These are phyloP conservation scores for Trametes sanguinea DNA, from an alignment of 768 basidiomycete species.

Conservation along the genomic window DNA sequence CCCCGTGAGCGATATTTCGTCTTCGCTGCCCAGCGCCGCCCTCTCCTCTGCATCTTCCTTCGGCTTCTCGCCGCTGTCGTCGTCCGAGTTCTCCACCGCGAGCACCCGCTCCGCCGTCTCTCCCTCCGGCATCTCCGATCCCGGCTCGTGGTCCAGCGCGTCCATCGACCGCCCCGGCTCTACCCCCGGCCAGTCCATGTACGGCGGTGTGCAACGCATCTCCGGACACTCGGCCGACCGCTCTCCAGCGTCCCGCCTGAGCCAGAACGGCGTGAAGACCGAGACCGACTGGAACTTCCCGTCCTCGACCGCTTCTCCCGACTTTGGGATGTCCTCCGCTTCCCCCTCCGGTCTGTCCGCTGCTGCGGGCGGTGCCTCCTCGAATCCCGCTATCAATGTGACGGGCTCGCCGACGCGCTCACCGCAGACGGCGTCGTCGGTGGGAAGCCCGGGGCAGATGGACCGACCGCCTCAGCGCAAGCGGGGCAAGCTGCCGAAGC, in stretches of 20 bases:
- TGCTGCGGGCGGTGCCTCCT: slow-evolving; percentile 14
- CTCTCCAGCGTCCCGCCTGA: slow-evolving; percentile 29
- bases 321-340: slow-evolving; percentile 43
- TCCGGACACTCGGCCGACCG: slow-evolving; percentile 65
- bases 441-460: slow-evolving; percentile 55
- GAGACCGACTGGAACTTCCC: slow-evolving; percentile 74
- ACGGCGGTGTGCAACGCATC: slow-evolving; percentile 67
- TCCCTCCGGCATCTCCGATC: slow-evolving; percentile 36
- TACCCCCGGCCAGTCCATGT: slow-evolving; percentile 65
- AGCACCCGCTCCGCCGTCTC: slow-evolving; percentile 37
- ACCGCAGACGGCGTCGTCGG: slow-evolving; percentile 41
- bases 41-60: slow-evolving; percentile 52
- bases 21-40: slow-evolving; percentile 53
- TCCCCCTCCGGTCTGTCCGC: slow-evolving; percentile 33
- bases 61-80: slow-evolving; percentile 41
- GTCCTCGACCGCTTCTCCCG: slow-evolving; percentile 44
- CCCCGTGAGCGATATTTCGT: slow-evolving; percentile 46
- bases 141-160: slow-evolving; percentile 23
- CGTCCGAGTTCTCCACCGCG: slow-evolving; percentile 11
- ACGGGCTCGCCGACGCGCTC: slow-evolving; percentile 53
- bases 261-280: slow-evolving; percentile 35
- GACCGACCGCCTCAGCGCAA: slow-evolving; percentile 75
- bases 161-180: slow-evolving; percentile 70
- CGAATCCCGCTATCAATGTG: slow-evolving; percentile 42
- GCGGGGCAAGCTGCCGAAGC: slow-evolving; percentile 86